Evolutionary conservation across 371 early-diverging fungal genomes (phyloP), one percentile per base, ranked within the genome.

Genomic region (Apophysomyces elegans): DNA sequence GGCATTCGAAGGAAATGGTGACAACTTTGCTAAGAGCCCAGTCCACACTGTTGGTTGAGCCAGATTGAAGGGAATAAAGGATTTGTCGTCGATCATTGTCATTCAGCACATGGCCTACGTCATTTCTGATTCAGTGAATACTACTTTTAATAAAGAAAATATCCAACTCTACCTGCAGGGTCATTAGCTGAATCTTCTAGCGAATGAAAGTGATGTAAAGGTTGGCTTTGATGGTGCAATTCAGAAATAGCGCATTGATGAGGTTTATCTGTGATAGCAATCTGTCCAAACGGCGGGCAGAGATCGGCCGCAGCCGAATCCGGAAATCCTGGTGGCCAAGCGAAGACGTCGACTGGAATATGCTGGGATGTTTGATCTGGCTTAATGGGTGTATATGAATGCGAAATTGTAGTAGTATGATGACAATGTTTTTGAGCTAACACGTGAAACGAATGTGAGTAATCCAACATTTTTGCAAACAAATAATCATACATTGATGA

Each of bases 21-120:
- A 94, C 82, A 21, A 96, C 85, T 21, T 86, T 88, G 70, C 90
- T 90, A 62, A 95, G 84, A 0, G 95, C 95, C 93, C 94, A 93
- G 70, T 96, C 95, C 5, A 93, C 75, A 66, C 92, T 92, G 65
- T 88, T 88, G 32, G 90, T 84, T 9, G 92, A 83, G 6, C 74
- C 75, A 7, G 94, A 95, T 58, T 88, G 84, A 18, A 96, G 74
- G 1, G 93, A 88, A 14, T 91, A 78, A 7, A 91, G 70, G 11
- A 94, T 76, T 37, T 90, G 81, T 69, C 87, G 91, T 39, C 88
- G 89, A 65, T 84, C 76, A 1, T 86, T 87, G 9, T 75, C 70
- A 37, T 77, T 69, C 44, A 80, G 72, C 36, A 73, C 56, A 32
- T 63, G 67, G 12, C 73, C 80, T 78, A 41, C 2, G n/a, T 4